Evolutionary conservation across 306 rosid genomes (phyloP).

Genomic region (Comarum palustre): DNA sequence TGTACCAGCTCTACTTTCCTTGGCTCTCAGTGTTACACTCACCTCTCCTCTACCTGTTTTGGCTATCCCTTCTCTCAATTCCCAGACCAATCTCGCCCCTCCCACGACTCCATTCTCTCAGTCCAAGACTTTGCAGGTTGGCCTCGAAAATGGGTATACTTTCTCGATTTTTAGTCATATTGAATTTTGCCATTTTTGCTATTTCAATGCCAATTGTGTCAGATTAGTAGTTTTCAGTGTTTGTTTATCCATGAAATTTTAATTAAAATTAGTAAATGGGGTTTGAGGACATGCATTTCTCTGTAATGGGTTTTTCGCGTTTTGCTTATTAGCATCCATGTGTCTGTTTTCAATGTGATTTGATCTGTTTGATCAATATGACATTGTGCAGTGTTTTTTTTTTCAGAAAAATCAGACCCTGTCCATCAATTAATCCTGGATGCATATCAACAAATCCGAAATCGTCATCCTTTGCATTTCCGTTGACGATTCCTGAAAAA

Average conservation of each 20-base stretch:
- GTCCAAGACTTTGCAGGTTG: conserved; percentile 59
- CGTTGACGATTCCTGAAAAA: conserved; percentile 65
- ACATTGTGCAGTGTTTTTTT: not conserved
- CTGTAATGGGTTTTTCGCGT: not conserved
- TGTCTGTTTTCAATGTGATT: conserved; percentile 8
- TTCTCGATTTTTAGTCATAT: not conserved
- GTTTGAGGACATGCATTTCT: not conserved
- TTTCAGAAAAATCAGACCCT: conserved; percentile 77
- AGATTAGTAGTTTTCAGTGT: not conserved
- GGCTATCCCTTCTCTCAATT: conserved; percentile 73
- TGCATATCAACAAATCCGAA: conserved; percentile 79
- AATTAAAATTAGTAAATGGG: not conserved
- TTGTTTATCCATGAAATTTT: not conserved
- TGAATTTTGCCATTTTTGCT: not conserved
- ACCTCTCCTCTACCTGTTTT: conserved; percentile 56
- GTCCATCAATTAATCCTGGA: conserved; percentile 83
- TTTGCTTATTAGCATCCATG: not conserved
- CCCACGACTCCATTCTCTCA: conserved; percentile 90
- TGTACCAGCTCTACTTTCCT: conserved; percentile 57
- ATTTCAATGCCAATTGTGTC: not conserved
- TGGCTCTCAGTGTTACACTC: conserved; percentile 57
- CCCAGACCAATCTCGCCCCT: conserved; percentile 51
- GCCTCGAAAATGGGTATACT: conserved; percentile 74
- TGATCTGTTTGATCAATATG: not conserved
- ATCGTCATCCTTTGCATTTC: conserved; percentile 75